Percentiles rank a stretch among this genome's conserved stretches.
phyloP scores from a whole-genome alignment of 2,329 filamentous ascomycete genomes.

The Pseudogymnoascus sp. region DNA sequence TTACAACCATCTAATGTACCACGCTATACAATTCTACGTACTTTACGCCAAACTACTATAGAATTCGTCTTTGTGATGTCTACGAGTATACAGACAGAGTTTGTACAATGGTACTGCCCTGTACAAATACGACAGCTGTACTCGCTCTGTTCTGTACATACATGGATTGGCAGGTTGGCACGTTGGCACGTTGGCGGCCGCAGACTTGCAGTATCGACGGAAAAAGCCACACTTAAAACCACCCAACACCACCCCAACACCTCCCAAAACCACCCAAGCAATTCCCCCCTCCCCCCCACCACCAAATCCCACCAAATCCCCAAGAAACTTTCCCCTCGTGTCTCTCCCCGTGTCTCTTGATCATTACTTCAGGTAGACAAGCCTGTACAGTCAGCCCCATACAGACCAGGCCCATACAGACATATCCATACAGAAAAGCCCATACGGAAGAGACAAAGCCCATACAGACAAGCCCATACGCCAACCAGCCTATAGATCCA shows the following conservation, averaged over 20 bases:
- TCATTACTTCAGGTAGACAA: background rate
- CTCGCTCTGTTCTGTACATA: background rate
- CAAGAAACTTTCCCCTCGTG: background rate
- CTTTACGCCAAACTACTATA: background rate
- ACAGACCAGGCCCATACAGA: background rate
- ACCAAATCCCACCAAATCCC: background rate
- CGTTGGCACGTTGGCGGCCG: conserved; percentile 1
- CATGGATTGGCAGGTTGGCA: background rate
- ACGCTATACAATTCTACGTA: background rate
- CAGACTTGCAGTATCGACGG: background rate
- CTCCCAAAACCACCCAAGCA: background rate
- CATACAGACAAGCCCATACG: background rate
- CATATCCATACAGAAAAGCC: background rate
- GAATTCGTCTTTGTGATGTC: background rate
- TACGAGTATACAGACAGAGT: background rate
- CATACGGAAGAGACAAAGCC: background rate
- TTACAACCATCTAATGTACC: background rate
- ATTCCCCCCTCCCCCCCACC: background rate
- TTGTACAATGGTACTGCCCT: background rate
- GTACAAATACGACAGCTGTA: background rate
- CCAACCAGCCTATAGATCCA: background rate
- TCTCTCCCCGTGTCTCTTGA: no score
- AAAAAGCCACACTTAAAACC: conserved; percentile 8
- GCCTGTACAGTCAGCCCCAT: background rate
- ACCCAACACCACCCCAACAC: background rate